Evolutionary conservation across 2,329 filamentous ascomycete species (phyloP).

Genomic region (Penicillium crustosum): DNA sequence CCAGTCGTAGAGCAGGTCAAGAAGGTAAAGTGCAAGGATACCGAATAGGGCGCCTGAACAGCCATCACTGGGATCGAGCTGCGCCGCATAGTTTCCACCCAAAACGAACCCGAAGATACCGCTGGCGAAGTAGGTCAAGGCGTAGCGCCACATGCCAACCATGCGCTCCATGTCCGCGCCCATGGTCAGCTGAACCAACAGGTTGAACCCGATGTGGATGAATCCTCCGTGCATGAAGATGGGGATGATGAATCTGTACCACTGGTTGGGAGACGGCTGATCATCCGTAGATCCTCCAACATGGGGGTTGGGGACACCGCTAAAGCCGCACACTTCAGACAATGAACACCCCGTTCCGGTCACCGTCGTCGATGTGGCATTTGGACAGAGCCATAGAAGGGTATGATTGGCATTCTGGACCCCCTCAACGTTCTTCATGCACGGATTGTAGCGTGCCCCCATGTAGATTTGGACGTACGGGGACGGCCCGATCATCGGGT

Average conservation of each 20-base stretch:
- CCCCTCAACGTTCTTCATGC: slow-evolving; percentile 74
- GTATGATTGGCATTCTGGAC: slow-evolving; percentile 39
- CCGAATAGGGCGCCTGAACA: slow-evolving; percentile 91
- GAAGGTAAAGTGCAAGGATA: slow-evolving; percentile 79
- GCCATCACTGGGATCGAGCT: slow-evolving; percentile 78
- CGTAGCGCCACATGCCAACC: slow-evolving; percentile 85
- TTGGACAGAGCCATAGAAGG: slow-evolving; percentile 73
- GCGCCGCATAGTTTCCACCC: slow-evolving; percentile 87
- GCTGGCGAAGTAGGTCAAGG: slow-evolving; percentile 82
- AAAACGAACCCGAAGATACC: slow-evolving; percentile 96
- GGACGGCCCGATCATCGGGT: slow-evolving; percentile 96
- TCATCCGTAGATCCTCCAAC: slow-evolving; percentile 53
- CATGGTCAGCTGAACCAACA: slow-evolving; percentile 85
- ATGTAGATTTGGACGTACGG: slow-evolving; percentile 91
- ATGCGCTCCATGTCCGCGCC: slow-evolving; percentile 88
- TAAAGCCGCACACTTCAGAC: slow-evolving; percentile 79
- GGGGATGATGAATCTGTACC: slow-evolving; percentile 93
- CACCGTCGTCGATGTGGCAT: slow-evolving; percentile 61
- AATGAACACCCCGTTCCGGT: slow-evolving; percentile 62
- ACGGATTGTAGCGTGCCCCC: slow-evolving; percentile 88
- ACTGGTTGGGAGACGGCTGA: slow-evolving; percentile 75
- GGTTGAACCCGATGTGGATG: slow-evolving; percentile 93
- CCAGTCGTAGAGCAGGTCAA: slow-evolving; percentile 95
- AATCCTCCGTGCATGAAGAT: slow-evolving; percentile 95
- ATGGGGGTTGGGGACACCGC: slow-evolving; percentile 67